phyloP scores from a whole-genome alignment of 2,329 filamentous ascomycete species.

The Aciculosporium take region DNA sequence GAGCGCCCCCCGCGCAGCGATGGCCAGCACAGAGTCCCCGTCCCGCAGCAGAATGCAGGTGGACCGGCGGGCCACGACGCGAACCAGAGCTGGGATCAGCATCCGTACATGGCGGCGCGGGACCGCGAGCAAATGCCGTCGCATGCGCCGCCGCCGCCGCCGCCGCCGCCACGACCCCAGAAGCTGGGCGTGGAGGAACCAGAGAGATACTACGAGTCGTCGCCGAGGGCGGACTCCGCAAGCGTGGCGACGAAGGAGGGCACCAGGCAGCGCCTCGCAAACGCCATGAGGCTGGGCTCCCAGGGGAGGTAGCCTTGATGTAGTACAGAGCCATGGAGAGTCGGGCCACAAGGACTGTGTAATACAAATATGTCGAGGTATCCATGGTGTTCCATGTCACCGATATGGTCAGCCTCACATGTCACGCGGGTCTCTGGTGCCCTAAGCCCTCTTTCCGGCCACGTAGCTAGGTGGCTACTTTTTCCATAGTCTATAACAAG shows the following conservation, averaged over 20 bases:
- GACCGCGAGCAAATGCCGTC: conserved; percentile 17
- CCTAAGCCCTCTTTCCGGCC: no score
- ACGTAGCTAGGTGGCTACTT: no score
- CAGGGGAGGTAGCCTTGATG: conserved; percentile 1
- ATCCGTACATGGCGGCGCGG: conserved; percentile 7
- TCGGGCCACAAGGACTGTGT: no score
- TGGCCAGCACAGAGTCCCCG: conserved; percentile 10
- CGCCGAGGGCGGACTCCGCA: conserved; percentile 10
- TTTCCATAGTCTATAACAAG: no score
- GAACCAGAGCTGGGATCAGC: conserved; percentile 3
- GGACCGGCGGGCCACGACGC: conserved; percentile 12
- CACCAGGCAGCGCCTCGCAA: conserved; percentile 19
- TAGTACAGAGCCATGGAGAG: no score
- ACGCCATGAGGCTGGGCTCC: conserved; percentile 18
- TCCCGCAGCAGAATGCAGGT: conserved; percentile 10
- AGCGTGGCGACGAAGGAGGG: conserved; percentile 15
- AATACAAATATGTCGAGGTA: no score
- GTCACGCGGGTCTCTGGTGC: no score
- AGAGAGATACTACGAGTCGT: conserved; percentile 19
- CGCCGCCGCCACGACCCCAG: conserved; percentile 23
- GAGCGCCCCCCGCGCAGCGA: conserved; percentile 1
- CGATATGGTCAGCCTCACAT: no score
- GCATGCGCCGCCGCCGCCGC: conserved; percentile 21
- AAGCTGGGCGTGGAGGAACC: conserved; percentile 23
- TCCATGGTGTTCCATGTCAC: no score